phyloP scores from a whole-genome alignment of 2,329 filamentous ascomycete genomes.

The Exophiala xenobiotica region DNA sequence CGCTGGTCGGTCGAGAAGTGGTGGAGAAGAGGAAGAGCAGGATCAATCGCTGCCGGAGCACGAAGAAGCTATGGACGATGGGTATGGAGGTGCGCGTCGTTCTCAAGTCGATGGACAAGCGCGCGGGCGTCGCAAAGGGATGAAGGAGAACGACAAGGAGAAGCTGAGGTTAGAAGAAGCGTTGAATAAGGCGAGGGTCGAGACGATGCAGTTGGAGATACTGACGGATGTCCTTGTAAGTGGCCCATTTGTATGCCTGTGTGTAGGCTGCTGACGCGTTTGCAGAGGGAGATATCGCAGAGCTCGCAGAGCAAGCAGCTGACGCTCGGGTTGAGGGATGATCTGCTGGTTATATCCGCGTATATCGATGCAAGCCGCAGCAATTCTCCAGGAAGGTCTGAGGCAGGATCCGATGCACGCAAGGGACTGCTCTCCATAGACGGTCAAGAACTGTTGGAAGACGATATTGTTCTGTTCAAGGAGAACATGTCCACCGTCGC shows the following conservation, averaged over 20 bases:
- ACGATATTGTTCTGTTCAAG: conserved; percentile 15
- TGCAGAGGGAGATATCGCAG: no score
- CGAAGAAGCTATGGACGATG: no score
- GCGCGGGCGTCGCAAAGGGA: no score
- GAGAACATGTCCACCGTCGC: conserved; percentile 7
- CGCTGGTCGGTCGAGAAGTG: conserved; percentile 19
- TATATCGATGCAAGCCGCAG: conserved; percentile 9
- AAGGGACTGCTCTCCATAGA: background rate
- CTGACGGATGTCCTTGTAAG: conserved; percentile 25
- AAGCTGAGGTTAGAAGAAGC: conserved; percentile 4
- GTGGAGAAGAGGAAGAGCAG: no score
- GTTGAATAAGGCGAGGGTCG: conserved; percentile 7
- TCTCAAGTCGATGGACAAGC: background rate
- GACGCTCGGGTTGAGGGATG: conserved; percentile 6
- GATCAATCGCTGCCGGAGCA: no score
- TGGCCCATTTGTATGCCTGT: no score
- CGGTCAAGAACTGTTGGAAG: conserved; percentile 5
- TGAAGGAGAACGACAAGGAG: background rate
- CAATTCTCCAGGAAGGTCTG: no score
- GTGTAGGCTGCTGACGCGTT: no score
- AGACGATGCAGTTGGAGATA: conserved; percentile 36
- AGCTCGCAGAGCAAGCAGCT: no score
- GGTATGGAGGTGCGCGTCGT: no score
- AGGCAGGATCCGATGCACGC: background rate
- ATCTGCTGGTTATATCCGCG: conserved; percentile 15